Conservation (phyloP, 164 flowering plant species). For the Vitis rupestris region DNA sequence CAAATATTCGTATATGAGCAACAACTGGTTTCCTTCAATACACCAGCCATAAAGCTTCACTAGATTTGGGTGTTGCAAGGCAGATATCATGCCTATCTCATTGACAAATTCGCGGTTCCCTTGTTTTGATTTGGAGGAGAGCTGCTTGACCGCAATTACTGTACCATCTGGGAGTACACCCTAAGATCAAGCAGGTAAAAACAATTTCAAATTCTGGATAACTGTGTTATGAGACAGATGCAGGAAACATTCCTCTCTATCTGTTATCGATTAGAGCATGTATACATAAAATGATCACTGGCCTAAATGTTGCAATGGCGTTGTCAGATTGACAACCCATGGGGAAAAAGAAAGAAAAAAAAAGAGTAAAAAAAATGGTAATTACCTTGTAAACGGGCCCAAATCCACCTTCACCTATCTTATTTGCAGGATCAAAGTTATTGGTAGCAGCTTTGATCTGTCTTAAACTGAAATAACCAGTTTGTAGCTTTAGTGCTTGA, state of each 20-base stretch:
- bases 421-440: conserved; percentile 69
- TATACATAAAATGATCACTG: too few relatives aligned
- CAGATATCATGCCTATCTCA: conserved; percentile 78
- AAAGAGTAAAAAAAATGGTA: not conserved
- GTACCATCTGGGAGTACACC: conserved; percentile 56
- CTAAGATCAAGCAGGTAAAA: conserved; percentile 24
- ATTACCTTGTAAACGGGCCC: conserved; percentile 83
- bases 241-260: too few relatives aligned
- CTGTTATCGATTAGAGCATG: too few relatives aligned
- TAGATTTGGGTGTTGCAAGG: conserved; percentile 67
- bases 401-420: conserved; percentile 90
- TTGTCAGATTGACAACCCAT: not conserved
- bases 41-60: conserved; percentile 71
- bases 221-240: too few relatives aligned
- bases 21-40: conserved; percentile 62
- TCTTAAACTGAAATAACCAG: conserved; percentile 60
- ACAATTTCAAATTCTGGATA: not conserved
- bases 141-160: conserved; percentile 68
- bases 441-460: conserved; percentile 76
- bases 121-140: conserved; percentile 71
- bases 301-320: not conserved
- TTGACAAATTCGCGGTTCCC: conserved; percentile 74
- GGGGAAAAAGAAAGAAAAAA: not conserved
- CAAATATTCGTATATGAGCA: conserved; percentile 65
- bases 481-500: conserved; percentile 54